Evolutionary conservation across 2,329 filamentous ascomycete genomes (phyloP).

Genomic region (Penicillium vulpinum): DNA sequence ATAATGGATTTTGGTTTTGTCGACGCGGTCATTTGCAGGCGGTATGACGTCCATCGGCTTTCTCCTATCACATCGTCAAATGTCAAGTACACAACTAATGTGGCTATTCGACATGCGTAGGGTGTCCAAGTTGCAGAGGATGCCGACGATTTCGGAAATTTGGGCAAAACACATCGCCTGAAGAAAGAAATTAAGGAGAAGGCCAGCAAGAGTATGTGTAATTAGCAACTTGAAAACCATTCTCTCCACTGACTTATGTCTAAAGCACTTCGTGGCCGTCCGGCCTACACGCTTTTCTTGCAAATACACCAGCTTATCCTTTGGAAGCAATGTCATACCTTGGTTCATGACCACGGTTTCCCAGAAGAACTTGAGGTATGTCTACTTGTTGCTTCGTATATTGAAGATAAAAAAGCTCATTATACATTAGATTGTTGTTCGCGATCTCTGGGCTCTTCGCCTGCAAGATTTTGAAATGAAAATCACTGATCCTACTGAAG

Average conservation of each 20-base stretch:
- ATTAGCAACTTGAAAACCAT: background rate
- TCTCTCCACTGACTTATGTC: conserved; percentile 49
- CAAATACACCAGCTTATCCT: conserved; percentile 83
- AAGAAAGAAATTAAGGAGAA: conserved; percentile 58
- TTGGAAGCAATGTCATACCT: conserved; percentile 74
- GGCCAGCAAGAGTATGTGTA: conserved; percentile 49
- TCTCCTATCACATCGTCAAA: conserved; percentile 4
- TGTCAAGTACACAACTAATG: background rate
- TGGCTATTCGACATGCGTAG: conserved; percentile 20
- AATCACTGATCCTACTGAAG: conserved; percentile 40
- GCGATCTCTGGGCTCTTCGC: conserved; percentile 82
- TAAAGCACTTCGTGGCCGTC: conserved; percentile 59
- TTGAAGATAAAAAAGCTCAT: background rate
- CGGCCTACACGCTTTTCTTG: conserved; percentile 75
- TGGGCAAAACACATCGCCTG: conserved; percentile 57
- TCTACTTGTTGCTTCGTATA: background rate
- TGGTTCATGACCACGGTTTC: conserved; percentile 67
- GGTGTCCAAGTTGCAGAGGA: conserved; percentile 56
- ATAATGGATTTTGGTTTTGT: conserved; percentile 77
- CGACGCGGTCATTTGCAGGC: conserved; percentile 77
- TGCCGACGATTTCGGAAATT: conserved; percentile 66
- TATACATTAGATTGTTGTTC: conserved; percentile 58
- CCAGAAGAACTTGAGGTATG: conserved; percentile 70
- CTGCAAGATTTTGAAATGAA: conserved; percentile 58
- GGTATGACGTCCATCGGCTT: conserved; percentile 46